Conservation (phyloP, 371 early-diverging fungal species). For the Mucor velutinosus region DNA sequence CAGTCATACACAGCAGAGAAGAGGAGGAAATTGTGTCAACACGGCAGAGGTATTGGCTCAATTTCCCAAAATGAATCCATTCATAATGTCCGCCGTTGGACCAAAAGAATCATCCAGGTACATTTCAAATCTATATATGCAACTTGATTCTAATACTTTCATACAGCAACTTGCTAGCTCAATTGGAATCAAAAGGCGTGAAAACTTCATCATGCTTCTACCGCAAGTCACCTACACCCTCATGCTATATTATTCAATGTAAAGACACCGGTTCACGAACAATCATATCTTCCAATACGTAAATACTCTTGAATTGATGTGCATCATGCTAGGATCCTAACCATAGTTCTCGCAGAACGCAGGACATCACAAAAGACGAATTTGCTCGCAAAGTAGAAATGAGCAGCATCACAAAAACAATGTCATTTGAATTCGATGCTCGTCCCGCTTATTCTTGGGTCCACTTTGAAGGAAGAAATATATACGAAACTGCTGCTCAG, state of each 20-base stretch:
- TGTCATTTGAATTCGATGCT: constrained; percentile 17
- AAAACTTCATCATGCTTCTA: constrained; percentile 18
- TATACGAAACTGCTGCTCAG: constrained; percentile 53
- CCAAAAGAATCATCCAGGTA: constrained; percentile 49
- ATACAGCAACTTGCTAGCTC: constrained; percentile 3
- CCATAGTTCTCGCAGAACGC: constrained; percentile 19
- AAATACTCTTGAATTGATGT: background rate
- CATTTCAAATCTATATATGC: background rate
- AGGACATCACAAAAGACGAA: constrained; percentile 52
- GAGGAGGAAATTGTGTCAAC: constrained; percentile 71
- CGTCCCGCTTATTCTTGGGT: constrained; percentile 46
- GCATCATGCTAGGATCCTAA: background rate
- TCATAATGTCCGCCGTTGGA: constrained; percentile 54
- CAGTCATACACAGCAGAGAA: constrained; percentile 52
- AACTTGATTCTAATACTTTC: background rate
- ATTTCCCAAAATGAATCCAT: constrained; percentile 25
- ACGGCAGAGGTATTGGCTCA: constrained; percentile 61
- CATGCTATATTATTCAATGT: constrained; percentile 66
- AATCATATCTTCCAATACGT: constrained; percentile 62
- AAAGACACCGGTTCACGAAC: constrained; percentile 57
- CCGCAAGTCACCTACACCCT: constrained; percentile 46
- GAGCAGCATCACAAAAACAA: constrained; percentile 16
- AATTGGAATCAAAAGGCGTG: constrained; percentile 17
- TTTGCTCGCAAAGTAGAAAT: constrained; percentile 43
- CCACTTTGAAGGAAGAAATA: constrained; percentile 75